Percentiles rank a stretch among this genome's conserved stretches.
phyloP scores from a whole-genome alignment of 441 rosid species.

The Euphorbia schlechtendalii region DNA sequence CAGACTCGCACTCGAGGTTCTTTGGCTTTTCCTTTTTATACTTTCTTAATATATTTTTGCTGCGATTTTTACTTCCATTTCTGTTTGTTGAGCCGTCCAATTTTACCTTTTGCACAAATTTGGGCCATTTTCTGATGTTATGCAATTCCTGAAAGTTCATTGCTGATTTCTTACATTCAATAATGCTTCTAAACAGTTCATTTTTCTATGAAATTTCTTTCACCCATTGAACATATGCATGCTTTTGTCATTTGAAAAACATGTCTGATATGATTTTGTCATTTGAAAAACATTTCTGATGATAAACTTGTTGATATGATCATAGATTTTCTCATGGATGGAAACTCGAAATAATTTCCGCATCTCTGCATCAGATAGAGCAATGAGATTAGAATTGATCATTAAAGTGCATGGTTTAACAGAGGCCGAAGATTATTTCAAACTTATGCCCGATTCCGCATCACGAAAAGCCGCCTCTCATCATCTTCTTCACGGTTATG shows the following conservation, averaged over 20 bases:
- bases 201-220: background rate
- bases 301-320: background rate
- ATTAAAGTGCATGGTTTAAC: slow-evolving; percentile 31
- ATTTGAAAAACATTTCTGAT: background rate
- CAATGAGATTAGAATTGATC: slow-evolving; percentile 38
- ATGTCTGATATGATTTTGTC: background rate
- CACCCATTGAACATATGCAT: background rate
- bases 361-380: slow-evolving; percentile 28
- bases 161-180: background rate
- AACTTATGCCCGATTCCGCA: slow-evolving; percentile 20
- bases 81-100: background rate
- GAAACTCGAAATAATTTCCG: slow-evolving; percentile 30
- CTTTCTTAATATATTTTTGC: background rate
- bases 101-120: background rate
- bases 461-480: slow-evolving; percentile 37
- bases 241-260: background rate
- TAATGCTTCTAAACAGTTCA: background rate
- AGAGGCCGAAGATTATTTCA: slow-evolving; percentile 46
- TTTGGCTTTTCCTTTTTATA: background rate
- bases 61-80: background rate
- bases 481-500: slow-evolving; percentile 49
- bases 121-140: background rate
- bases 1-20: slow-evolving; percentile 53
- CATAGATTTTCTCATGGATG: slow-evolving; percentile 47
- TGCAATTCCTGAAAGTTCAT: background rate